These are phyloP conservation scores for Schrenkiella parvula DNA, from an alignment of 345 rosid genomes.

Conservation along the genomic window DNA sequence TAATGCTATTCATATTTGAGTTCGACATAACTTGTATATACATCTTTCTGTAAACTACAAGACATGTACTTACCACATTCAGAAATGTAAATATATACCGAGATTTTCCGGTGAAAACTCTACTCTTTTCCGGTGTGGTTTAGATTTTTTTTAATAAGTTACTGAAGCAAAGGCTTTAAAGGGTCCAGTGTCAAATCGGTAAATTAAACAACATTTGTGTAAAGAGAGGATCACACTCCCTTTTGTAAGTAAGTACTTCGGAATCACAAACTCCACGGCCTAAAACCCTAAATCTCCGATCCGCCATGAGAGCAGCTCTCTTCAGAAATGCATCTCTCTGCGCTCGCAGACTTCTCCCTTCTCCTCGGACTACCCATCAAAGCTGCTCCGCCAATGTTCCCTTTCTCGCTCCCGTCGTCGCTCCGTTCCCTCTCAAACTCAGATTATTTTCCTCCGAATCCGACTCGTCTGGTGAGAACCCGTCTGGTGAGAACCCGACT, in stretches of 20 bases:
- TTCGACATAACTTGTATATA: background rate
- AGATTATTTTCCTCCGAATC: constrained; percentile 45
- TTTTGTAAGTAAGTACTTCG: background rate
- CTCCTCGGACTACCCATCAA: constrained; percentile 17
- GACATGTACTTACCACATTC: too few species aligned
- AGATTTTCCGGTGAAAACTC: background rate
- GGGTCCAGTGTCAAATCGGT: constrained; percentile 16
- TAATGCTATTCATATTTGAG: background rate
- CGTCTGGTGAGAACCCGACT: constrained; percentile 22
- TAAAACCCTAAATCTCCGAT: constrained; percentile 35
- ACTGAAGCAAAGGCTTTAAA: background rate
- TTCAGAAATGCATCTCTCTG: constrained; percentile 31
- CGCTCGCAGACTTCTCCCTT: constrained; percentile 21
- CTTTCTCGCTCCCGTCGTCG: constrained; percentile 8
- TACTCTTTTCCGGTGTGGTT: background rate
- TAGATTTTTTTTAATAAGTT: background rate
- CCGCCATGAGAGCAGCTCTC: constrained; percentile 39
- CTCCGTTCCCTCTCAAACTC: constrained; percentile 3
- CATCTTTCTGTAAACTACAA: background rate
- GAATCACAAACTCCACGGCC: background rate
- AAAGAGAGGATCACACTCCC: background rate
- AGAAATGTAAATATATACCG: background rate
- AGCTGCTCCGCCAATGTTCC: background rate
- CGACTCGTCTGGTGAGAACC: constrained; percentile 22
- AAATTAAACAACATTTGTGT: background rate